Evolutionary conservation across 1,284 basidiomycete genomes (phyloP), one percentile per base, ranked within the genome.

Genomic region (Trichosporon coremiiforme): DNA sequence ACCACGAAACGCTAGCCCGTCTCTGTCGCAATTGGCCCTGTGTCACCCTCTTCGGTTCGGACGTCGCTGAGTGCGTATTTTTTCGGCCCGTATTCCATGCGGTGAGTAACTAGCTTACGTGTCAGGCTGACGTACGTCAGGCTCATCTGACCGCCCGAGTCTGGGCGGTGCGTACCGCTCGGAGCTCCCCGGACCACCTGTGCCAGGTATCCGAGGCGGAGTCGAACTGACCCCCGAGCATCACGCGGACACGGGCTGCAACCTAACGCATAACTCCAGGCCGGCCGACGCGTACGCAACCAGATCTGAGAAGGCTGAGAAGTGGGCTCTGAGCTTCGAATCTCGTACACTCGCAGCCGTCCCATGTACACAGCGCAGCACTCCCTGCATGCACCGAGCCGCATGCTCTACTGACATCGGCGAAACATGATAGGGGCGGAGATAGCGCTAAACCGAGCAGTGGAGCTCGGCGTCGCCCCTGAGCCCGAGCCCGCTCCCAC

Each of bases 11-110:
- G n/a, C 50, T 53, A 53, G 50, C 50, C 20, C 50, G 9, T 53
- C n/a, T 20, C 50, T 45, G 50, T 53, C n/a, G 10, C 36, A 38
- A n/a, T 20, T 5, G 36, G 10, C 22, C 20, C 50, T 25, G 22
- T 53, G 50, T 53, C 50, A 53, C 50, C 50, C 50, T 53, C 50
- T 53, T 53, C 50, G 50, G 50, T 53, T 53, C 50, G 50, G 50
- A 53, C 50, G n/a, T 20, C 22, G 50, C 20, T 53, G n/a, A 22
- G 1, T 6, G 2, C 4, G n/a, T 17, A 1, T 53, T 25, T 17
- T 8, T 53, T 10, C 20, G 50, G 25, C 25, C 25, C 25, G 25
- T 25, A 17, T 7, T 17, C 45, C 10, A 17, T 53, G 15, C 4
- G 41, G 38, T 41, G 38, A 41, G 38, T 41, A 41, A 4, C 38